These are phyloP conservation scores for Agroathelia rolfsii DNA, from an alignment of 1,284 basidiomycete genomes.

Conservation along the genomic window DNA sequence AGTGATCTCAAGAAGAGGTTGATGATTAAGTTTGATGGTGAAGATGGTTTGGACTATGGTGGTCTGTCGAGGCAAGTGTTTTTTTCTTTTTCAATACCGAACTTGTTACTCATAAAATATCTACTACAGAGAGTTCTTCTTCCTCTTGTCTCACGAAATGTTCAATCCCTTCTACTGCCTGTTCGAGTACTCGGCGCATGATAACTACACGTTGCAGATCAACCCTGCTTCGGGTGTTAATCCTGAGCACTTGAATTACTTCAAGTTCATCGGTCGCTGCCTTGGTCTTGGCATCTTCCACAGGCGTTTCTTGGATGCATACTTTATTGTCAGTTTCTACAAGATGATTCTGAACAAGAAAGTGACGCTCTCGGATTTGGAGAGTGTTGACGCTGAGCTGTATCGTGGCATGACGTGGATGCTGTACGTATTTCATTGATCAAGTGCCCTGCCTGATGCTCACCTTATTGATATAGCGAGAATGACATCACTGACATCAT, in stretches of 20 bases:
- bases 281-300: slow-evolving; percentile 93
- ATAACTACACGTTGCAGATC: slow-evolving; percentile 94
- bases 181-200: slow-evolving; percentile 94
- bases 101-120: too few relatives aligned
- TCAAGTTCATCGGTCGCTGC: slow-evolving; percentile 93
- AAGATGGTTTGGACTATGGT: slow-evolving; percentile 93
- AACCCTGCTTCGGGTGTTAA: slow-evolving; percentile 93
- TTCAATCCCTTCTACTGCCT: slow-evolving; percentile 95
- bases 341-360: slow-evolving; percentile 96
- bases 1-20: slow-evolving; percentile 91
- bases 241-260: slow-evolving; percentile 94
- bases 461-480: slow-evolving; percentile 35
- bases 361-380: slow-evolving; percentile 75
- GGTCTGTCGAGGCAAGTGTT: slow-evolving; percentile 71
- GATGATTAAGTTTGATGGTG: slow-evolving; percentile 97
- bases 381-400: slow-evolving; percentile 82
- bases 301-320: slow-evolving; percentile 89
- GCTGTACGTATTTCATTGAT: slow-evolving; percentile 41
- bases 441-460: too few relatives aligned
- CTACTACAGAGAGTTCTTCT: slow-evolving; percentile 69
- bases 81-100: slow-evolving; percentile 11
- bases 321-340: slow-evolving; percentile 96
- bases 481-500: slow-evolving; percentile 89
- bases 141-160: slow-evolving; percentile 93
- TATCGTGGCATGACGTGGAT: slow-evolving; percentile 91